These are phyloP conservation scores for Vigna angularis DNA, from an alignment of 306 rosid species.

Conservation along the genomic window DNA sequence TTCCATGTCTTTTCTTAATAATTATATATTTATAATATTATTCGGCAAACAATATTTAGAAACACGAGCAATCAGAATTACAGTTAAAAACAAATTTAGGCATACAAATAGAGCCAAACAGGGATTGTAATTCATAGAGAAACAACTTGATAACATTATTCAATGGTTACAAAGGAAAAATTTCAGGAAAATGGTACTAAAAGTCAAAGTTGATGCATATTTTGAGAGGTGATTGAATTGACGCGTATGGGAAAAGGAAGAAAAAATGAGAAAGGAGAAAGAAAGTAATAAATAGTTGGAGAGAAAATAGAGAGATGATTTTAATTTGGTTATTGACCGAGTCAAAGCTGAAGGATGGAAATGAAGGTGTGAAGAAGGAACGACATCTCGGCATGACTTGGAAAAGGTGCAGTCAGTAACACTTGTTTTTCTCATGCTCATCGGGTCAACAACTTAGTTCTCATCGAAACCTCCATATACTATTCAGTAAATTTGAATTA, in stretches of 20 bases:
- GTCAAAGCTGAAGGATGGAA: slow-evolving; percentile 6
- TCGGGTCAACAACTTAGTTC: neutral
- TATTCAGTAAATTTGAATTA: neutral
- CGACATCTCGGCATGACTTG: neutral
- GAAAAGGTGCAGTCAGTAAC: neutral
- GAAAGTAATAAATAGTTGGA: neutral
- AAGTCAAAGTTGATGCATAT: neutral
- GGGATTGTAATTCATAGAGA: neutral
- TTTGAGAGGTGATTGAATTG: neutral
- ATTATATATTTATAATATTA: neutral
- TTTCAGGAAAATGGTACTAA: neutral
- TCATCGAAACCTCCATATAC: neutral
- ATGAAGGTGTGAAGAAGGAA: slow-evolving; percentile 4
- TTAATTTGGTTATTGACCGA: slow-evolving; percentile 12
- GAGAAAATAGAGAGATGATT: neutral
- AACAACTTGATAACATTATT: neutral
- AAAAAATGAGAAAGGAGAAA: neutral
- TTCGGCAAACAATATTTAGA: neutral
- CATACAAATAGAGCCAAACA: neutral
- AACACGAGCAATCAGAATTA: neutral
- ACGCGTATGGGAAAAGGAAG: neutral
- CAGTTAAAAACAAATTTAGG: neutral
- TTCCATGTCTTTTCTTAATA: neutral
- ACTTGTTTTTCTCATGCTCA: neutral
- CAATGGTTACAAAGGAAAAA: neutral